Percentiles rank a stretch among this genome's conserved stretches.
These are phyloP conservation scores for Aspergillus aculeatinus DNA, from an alignment of 2,329 filamentous ascomycete species.

Conservation along the genomic window DNA sequence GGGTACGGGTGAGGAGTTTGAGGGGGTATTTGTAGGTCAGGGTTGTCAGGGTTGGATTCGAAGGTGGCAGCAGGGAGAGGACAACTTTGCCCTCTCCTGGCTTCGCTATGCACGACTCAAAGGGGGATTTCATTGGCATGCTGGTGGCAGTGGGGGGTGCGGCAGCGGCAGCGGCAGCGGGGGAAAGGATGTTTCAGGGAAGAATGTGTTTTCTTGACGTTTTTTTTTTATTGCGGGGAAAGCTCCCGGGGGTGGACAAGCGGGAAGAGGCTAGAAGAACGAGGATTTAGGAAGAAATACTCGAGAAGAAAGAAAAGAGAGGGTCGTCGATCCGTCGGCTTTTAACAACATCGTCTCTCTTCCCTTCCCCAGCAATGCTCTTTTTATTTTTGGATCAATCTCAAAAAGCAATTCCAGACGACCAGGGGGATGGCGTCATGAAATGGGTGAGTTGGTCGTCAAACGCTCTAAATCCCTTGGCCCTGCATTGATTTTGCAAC, in stretches of 20 bases:
- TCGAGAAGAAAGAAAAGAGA: background rate
- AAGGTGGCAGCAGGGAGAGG: constrained; percentile 68
- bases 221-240: background rate
- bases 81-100: constrained; percentile 78
- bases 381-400: background rate
- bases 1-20: constrained; percentile 82
- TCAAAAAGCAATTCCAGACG: background rate
- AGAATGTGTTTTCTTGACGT: background rate
- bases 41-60: constrained; percentile 67
- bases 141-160: constrained; percentile 10
- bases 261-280: constrained; percentile 2
- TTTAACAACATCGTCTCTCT: constrained; percentile 12
- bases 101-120: constrained; percentile 68
- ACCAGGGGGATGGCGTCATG: constrained; percentile 7
- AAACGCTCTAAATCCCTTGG: background rate
- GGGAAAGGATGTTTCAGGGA: background rate
- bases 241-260: background rate
- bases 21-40: constrained; percentile 91
- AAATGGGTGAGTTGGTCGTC: background rate
- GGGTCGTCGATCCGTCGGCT: constrained; percentile 1
- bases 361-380: background rate
- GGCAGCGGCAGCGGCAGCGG: constrained; percentile 2
- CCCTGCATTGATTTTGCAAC: background rate
- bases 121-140: constrained; percentile 61
- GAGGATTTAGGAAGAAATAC: background rate